phyloP scores from a whole-genome alignment of 768 basidiomycete species.

The Neoboletus magnificus region DNA sequence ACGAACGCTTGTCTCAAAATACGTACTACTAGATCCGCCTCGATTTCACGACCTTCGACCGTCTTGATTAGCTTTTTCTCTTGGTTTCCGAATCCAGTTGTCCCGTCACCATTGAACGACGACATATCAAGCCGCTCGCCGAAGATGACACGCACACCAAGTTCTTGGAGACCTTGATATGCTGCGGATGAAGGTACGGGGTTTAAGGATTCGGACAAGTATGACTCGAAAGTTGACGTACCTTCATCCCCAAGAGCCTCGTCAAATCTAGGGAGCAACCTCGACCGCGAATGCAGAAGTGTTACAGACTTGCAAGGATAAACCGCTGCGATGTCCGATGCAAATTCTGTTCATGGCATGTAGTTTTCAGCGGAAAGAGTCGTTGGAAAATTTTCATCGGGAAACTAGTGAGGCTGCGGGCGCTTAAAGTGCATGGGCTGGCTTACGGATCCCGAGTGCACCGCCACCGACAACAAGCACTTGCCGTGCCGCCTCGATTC shows the following conservation, averaged over 20 bases:
- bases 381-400: neutral
- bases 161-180: conserved; percentile 37
- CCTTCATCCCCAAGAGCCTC: conserved; percentile 50
- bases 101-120: conserved; percentile 23
- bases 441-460: conserved; percentile 68
- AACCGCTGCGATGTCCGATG: conserved; percentile 56
- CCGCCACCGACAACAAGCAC: conserved; percentile 72
- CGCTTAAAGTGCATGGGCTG: neutral
- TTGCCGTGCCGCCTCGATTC: conserved; percentile 44
- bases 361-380: neutral
- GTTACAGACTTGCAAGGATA: conserved; percentile 53
- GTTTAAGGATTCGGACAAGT: neutral
- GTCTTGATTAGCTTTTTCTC: conserved; percentile 40
- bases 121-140: conserved; percentile 51
- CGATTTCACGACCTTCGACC: conserved; percentile 46
- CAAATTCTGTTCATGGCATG: conserved; percentile 46
- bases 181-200: neutral
- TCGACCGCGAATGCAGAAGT: conserved; percentile 54
- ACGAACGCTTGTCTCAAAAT: neutral
- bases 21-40: conserved; percentile 52
- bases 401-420: neutral
- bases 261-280: conserved; percentile 54
- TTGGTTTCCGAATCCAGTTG: neutral
- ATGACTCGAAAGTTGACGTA: conserved; percentile 19
- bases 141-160: conserved; percentile 48